Conservation (phyloP, 352 stramenopile genomes). For the Globisporangium splendens region DNA sequence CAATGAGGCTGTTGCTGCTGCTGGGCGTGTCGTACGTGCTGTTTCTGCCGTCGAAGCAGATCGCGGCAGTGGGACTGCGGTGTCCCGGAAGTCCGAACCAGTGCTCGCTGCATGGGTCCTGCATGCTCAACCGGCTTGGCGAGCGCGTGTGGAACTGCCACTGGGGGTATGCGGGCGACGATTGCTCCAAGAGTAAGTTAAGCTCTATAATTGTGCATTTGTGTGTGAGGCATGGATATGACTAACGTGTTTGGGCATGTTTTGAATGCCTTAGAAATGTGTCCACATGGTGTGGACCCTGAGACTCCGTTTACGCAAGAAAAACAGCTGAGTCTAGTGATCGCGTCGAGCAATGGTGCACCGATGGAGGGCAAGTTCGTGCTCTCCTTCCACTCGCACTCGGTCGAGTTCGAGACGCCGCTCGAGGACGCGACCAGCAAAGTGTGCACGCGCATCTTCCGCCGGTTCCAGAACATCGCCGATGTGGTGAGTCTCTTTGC, state of each 20-base stretch:
- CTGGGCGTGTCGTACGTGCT: not conserved
- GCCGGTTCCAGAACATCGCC: constrained; percentile 67
- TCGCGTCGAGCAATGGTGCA: constrained; percentile 17
- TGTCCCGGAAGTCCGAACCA: constrained; percentile 61
- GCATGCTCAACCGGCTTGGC: constrained; percentile 56
- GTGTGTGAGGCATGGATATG: too few species aligned
- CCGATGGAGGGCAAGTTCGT: constrained; percentile 41
- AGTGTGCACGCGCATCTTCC: constrained; percentile 54
- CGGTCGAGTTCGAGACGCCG: constrained; percentile 59
- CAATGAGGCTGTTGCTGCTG: constrained; percentile 7
- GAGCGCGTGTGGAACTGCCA: constrained; percentile 78
- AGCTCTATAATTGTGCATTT: not conserved
- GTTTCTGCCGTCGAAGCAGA: constrained; percentile 8
- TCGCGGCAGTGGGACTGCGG: constrained; percentile 23
- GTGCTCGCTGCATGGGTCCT: constrained; percentile 66
- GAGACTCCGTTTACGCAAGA: constrained; percentile 31
- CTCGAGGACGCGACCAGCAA: constrained; percentile 52
- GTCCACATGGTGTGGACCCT: constrained; percentile 58
- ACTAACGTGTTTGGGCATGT: constrained; percentile 1
- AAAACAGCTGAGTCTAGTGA: constrained; percentile 49
- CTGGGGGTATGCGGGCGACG: constrained; percentile 56
- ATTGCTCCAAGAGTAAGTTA: constrained; percentile 58
- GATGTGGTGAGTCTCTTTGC: constrained; percentile 40
- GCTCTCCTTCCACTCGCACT: constrained; percentile 65
- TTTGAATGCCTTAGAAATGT: constrained; percentile 48